These are phyloP conservation scores for Cyberlindnera petersonii DNA, from an alignment of 805 yeast species.

Conservation along the genomic window DNA sequence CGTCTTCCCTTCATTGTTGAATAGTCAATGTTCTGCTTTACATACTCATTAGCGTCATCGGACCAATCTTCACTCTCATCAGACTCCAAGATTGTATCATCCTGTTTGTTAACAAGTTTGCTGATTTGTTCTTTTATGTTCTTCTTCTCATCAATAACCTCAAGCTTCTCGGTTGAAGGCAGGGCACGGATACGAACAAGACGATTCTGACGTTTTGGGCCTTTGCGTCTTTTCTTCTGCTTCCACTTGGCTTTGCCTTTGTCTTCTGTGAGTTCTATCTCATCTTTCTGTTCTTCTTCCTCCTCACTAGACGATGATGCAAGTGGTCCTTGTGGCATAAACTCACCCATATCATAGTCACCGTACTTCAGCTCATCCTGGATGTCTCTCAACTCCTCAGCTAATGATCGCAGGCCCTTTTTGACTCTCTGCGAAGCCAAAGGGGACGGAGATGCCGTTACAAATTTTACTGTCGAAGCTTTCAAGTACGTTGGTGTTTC, in stretches of 20 bases:
- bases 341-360: conserved; percentile 20
- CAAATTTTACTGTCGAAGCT: conserved; percentile 2
- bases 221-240: conserved; percentile 29
- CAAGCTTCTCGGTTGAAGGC: conserved; percentile 30
- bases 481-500: conserved; percentile 46
- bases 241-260: conserved; percentile 20
- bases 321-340: conserved; percentile 19
- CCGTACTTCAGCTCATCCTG: conserved; percentile 27
- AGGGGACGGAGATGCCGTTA: conserved; percentile 29
- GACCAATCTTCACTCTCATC: conserved; percentile 23
- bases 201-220: conserved; percentile 31
- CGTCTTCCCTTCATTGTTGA: conserved; percentile 36
- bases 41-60: conserved; percentile 20
- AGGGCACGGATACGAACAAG: conserved; percentile 25
- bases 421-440: conserved; percentile 25
- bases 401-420: conserved; percentile 42
- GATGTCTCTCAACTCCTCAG: conserved; percentile 42
- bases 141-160: conserved; percentile 28
- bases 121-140: conserved; percentile 23
- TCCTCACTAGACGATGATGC: conserved; percentile 20
- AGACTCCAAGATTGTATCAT: conserved; percentile 20
- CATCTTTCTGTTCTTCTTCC: conserved; percentile 13
- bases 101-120: conserved; percentile 4
- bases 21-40: conserved; percentile 20
- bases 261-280: conserved; percentile 8